Conservation (phyloP, 805 yeast species). For the Saturnispora silvae region DNA sequence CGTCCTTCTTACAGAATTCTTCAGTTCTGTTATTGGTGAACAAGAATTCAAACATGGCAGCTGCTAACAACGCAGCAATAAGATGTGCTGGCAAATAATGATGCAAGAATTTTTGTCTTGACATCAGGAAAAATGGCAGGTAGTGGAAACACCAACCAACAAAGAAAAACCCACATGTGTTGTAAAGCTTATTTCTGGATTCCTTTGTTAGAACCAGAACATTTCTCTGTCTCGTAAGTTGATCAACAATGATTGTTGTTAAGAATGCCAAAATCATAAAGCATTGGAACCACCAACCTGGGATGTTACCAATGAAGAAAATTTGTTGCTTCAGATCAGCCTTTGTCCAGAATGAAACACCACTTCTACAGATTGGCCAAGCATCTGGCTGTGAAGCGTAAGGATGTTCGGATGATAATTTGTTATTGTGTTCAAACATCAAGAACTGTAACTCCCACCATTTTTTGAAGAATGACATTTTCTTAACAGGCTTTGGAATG, state of each 20-base stretch:
- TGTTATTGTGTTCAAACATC: slow-evolving; percentile 91
- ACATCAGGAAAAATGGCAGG: slow-evolving; percentile 85
- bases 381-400: slow-evolving; percentile 85
- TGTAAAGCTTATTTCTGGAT: slow-evolving; percentile 64
- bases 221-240: slow-evolving; percentile 67
- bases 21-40: slow-evolving; percentile 43
- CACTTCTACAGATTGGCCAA: slow-evolving; percentile 86
- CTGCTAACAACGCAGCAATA: slow-evolving; percentile 73
- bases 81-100: slow-evolving; percentile 94
- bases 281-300: slow-evolving; percentile 85
- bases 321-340: slow-evolving; percentile 58
- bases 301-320: slow-evolving; percentile 78
- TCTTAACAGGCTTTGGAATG: slow-evolving; percentile 52
- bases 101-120: slow-evolving; percentile 86
- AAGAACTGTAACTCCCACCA: slow-evolving; percentile 81
- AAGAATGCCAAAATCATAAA: slow-evolving; percentile 50
- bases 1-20: slow-evolving; percentile 14
- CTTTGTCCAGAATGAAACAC: slow-evolving; percentile 95
- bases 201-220: slow-evolving; percentile 42
- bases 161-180: slow-evolving; percentile 74
- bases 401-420: slow-evolving; percentile 81
- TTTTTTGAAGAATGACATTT: slow-evolving; percentile 66
- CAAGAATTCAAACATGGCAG: slow-evolving; percentile 69
- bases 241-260: slow-evolving; percentile 62
- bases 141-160: slow-evolving; percentile 85